These are phyloP conservation scores for Cryptococcus sp. DNA, from an alignment of 1,284 basidiomycete species.

Conservation along the genomic window DNA sequence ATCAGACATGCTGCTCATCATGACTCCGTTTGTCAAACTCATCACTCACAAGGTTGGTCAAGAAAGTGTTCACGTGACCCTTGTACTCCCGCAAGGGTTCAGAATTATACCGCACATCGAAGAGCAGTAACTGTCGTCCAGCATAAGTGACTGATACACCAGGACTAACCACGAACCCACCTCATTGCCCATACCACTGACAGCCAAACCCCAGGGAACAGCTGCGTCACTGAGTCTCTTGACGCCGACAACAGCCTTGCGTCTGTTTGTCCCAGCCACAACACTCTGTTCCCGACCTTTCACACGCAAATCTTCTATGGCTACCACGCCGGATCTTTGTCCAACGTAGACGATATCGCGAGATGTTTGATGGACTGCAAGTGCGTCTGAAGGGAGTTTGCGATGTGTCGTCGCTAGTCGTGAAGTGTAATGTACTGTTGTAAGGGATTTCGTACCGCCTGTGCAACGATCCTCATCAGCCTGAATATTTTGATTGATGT, in stretches of 20 bases:
- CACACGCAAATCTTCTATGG: slow-evolving; percentile 35
- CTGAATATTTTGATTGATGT: background rate
- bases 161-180: slow-evolving; percentile 18
- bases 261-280: slow-evolving; percentile 17
- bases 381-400: slow-evolving; percentile 29
- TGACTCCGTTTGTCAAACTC: background rate
- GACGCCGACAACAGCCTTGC: slow-evolving; percentile 40
- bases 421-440: slow-evolving; percentile 16
- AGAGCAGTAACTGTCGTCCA: slow-evolving; percentile 34
- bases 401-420: slow-evolving; percentile 17
- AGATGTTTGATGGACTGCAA: slow-evolving; percentile 34
- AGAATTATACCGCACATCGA: slow-evolving; percentile 37
- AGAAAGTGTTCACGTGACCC: slow-evolving; percentile 41
- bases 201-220: slow-evolving; percentile 45
- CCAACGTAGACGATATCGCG: slow-evolving; percentile 37
- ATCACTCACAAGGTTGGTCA: slow-evolving; percentile 29
- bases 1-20: background rate
- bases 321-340: slow-evolving; percentile 27
- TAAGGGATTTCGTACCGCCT: slow-evolving; percentile 24
- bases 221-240: slow-evolving; percentile 39
- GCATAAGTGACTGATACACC: slow-evolving; percentile 1
- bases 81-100: slow-evolving; percentile 27
- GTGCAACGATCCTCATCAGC: background rate
- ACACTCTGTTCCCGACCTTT: slow-evolving; percentile 7
- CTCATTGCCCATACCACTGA: slow-evolving; percentile 38